Evolutionary conservation across 2,329 filamentous ascomycete genomes (phyloP).

Genomic region (Fusarium sp.): DNA sequence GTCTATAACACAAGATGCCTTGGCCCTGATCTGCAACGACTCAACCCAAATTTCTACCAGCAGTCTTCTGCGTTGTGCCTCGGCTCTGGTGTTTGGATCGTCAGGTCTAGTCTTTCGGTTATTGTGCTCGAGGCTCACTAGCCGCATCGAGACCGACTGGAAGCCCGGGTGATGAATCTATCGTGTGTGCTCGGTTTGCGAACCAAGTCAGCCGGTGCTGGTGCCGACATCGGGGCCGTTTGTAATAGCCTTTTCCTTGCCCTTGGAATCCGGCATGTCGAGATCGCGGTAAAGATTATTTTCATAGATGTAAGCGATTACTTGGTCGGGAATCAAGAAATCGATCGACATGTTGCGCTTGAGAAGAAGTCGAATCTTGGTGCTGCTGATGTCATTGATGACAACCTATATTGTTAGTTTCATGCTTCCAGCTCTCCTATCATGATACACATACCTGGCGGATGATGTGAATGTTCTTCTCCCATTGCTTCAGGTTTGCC

Average conservation of each 20-base stretch:
- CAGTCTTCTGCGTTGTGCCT: conserved; percentile 15
- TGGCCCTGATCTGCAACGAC: conserved; percentile 15
- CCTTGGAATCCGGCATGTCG: conserved; percentile 42
- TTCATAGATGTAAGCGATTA: conserved; percentile 77
- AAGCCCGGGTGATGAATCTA: conserved; percentile 10
- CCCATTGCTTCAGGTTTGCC: conserved; percentile 81
- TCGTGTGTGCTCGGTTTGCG: conserved; percentile 3
- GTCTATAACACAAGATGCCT: conserved; percentile 29
- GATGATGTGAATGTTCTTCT: conserved; percentile 87
- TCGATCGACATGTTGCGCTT: conserved; percentile 83
- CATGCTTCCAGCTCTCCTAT: not conserved
- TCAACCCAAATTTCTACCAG: conserved; percentile 17
- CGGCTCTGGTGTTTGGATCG: conserved; percentile 14
- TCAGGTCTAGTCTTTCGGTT: conserved; percentile 17
- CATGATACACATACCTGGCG: conserved; percentile 54
- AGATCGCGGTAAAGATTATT: conserved; percentile 70
- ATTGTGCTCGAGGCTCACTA: conserved; percentile 10
- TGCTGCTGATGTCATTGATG: conserved; percentile 86
- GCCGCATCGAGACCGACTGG: conserved; percentile 7
- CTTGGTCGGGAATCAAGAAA: conserved; percentile 73
- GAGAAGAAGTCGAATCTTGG: conserved; percentile 82
- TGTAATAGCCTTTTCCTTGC: conserved; percentile 36
- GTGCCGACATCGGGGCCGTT: conserved; percentile 32
- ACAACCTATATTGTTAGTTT: conserved; percentile 59
- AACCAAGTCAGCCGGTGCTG: conserved; percentile 42